Base-by-base conservation (phyloP, 2,329 filamentous ascomycete species). In the Monilinia aucupariae region DNA sequence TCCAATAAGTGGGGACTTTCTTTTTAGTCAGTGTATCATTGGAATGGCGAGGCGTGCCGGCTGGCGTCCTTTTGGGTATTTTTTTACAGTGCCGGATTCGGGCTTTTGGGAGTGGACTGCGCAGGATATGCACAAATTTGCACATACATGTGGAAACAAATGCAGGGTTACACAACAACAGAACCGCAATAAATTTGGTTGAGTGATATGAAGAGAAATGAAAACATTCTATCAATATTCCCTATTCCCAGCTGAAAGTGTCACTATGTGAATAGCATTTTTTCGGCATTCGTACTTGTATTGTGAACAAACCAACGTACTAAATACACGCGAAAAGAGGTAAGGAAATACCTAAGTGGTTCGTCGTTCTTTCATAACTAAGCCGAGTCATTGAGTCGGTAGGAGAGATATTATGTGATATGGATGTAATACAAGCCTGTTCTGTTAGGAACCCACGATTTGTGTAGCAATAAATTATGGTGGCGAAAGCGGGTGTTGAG, bases 381-480 rank as follows among this genome's bases (percentile, higher is more conserved):
- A 34, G 34, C n/a, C 13, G 54, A 47, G 5, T 54, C 30, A 22
- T 22, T 20, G 25, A 61, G 27, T 43, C 34, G 37, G 13, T 30
- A 10, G 20, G 20, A 32, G 25, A 61, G 39, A 45, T 22, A 53
- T 45, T 37, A 53, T 13, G 32, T 45, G 58, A 45, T 61, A 43
- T 25, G 58, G 53, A 61, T 25, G 58, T 61, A 61, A 53, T 54
- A 61, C 49, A 61, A 58, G 41, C 41, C 20, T 37, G 37, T 43
- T 52, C 27, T 53, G 22, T 32, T 34, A n/a, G n/a, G 20, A 30
- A 53, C 22, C 37, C 58, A 39, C 30, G 8, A 10, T 30, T 52
- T 50, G 20, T 25, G 48, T 45, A 43, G 25, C 34, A 53, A 53
- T 53, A 20, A 25, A 45, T 51, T 15, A 43, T 45, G 7, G n/a